Conservation (phyloP, 176 grass and related monocot species). For the Oryza officinalis region DNA sequence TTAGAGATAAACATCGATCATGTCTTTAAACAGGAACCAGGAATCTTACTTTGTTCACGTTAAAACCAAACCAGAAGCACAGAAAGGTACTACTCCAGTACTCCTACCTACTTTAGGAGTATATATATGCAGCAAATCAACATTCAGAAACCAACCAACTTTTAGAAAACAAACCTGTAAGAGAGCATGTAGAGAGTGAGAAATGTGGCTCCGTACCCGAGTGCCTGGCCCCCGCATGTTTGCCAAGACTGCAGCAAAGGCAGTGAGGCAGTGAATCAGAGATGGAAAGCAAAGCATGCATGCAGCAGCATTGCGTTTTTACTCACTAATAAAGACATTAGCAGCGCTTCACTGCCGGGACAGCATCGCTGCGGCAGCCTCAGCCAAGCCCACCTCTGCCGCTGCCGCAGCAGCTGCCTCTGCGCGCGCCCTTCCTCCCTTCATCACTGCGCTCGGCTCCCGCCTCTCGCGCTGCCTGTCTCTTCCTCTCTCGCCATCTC, state of each 20-base stretch:
- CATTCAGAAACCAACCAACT: background rate
- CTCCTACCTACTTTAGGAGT: too few relatives aligned
- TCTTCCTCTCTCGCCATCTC: background rate
- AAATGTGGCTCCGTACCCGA: background rate
- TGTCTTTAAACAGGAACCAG: background rate
- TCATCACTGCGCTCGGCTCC: constrained; percentile 3
- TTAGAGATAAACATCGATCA: background rate
- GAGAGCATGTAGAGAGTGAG: background rate
- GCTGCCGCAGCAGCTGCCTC: background rate
- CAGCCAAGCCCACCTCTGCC: background rate
- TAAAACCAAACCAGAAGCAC: background rate
- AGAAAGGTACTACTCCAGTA: background rate
- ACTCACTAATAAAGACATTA: background rate
- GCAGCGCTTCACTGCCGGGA: background rate
- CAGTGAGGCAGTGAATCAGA: background rate
- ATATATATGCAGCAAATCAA: background rate
- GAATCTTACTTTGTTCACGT: background rate
- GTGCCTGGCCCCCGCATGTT: background rate
- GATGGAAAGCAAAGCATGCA: background rate
- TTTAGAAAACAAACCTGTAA: background rate
- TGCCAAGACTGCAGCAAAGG: background rate
- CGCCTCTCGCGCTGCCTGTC: background rate
- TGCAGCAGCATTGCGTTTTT: background rate
- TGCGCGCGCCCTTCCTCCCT: background rate
- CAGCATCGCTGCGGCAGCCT: background rate